A percentile compares a stretch with the other conserved stretches of the same genome.
phyloP scores from a whole-genome alignment of 441 rosid species.

The Erodium trifolium region DNA sequence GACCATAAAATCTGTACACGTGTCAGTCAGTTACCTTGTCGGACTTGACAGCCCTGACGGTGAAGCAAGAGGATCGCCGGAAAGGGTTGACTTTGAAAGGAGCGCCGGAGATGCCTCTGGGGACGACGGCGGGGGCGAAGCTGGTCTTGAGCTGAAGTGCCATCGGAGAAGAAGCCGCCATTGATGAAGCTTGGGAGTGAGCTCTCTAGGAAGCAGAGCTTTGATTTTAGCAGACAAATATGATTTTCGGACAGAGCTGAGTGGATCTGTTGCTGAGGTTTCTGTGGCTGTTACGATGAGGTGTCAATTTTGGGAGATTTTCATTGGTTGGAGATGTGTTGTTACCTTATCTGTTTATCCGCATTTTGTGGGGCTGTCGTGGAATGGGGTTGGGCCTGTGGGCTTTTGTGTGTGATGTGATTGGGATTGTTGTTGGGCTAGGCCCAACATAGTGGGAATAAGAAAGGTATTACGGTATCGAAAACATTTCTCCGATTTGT shows the following conservation, averaged over 20 bases:
- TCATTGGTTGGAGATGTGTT: conserved; percentile 33
- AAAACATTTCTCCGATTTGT: too few species aligned
- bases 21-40: conserved; percentile 88
- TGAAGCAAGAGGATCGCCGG: conserved; percentile 48
- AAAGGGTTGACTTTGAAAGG: conserved; percentile 36
- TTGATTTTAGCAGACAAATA: not conserved
- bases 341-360: conserved; percentile 56
- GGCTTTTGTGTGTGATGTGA: too few species aligned
- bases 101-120: conserved; percentile 60
- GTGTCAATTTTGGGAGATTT: conserved; percentile 20
- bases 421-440: too few species aligned
- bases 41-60: conserved; percentile 61
- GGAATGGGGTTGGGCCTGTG: too few species aligned
- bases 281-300: conserved; percentile 36
- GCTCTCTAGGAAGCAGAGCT: too few species aligned
- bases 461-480: too few species aligned
- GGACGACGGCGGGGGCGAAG: conserved; percentile 53
- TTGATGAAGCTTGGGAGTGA: conserved; percentile 7
- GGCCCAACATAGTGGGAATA: too few species aligned
- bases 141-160: conserved; percentile 74
- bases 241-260: conserved; percentile 24
- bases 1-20: too few species aligned
- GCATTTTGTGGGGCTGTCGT: not conserved
- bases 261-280: conserved; percentile 28
- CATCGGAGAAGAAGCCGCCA: conserved; percentile 81